These are phyloP conservation scores for Nepenthes alata DNA, from an alignment of 179 eudicot species.

Conservation along the genomic window DNA sequence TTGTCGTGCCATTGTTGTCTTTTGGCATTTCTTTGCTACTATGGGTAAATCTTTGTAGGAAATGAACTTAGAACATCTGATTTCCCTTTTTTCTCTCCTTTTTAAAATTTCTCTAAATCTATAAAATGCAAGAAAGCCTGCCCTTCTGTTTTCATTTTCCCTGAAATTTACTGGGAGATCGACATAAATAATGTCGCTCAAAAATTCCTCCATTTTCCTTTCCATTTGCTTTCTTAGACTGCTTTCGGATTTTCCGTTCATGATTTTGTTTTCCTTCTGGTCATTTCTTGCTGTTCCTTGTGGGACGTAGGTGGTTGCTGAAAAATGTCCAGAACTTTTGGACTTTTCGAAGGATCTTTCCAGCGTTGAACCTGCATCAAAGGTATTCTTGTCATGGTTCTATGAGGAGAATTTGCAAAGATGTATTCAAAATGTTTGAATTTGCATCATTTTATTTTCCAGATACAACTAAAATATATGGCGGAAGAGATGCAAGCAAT, in stretches of 20 bases:
- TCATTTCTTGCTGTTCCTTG: conserved; percentile 3
- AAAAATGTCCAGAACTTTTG: conserved; percentile 63
- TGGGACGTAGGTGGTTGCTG: conserved; percentile 47
- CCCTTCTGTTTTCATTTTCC: too few relatives aligned
- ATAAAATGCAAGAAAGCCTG: too few relatives aligned
- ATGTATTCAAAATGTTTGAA: not conserved
- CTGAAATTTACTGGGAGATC: too few relatives aligned
- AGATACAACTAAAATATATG: conserved; percentile 70
- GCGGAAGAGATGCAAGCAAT: conserved; percentile 92
- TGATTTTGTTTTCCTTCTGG: not conserved
- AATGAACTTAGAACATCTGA: too few relatives aligned
- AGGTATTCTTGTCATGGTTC: conserved; percentile 31
- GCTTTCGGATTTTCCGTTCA: not conserved
- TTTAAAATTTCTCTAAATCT: too few relatives aligned
- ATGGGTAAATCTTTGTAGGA: too few relatives aligned
- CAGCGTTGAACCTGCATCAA: conserved; percentile 71
- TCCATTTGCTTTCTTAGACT: too few relatives aligned
- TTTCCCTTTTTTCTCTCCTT: too few relatives aligned
- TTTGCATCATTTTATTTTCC: not conserved
- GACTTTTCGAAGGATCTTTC: conserved; percentile 73
- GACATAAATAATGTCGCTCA: too few relatives aligned
- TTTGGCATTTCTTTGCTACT: too few relatives aligned
- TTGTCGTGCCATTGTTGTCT: too few relatives aligned
- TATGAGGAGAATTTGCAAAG: conserved; percentile 2
- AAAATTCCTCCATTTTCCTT: too few relatives aligned